phyloP scores from a whole-genome alignment of 768 basidiomycete species.

The Boletellus sp. region DNA sequence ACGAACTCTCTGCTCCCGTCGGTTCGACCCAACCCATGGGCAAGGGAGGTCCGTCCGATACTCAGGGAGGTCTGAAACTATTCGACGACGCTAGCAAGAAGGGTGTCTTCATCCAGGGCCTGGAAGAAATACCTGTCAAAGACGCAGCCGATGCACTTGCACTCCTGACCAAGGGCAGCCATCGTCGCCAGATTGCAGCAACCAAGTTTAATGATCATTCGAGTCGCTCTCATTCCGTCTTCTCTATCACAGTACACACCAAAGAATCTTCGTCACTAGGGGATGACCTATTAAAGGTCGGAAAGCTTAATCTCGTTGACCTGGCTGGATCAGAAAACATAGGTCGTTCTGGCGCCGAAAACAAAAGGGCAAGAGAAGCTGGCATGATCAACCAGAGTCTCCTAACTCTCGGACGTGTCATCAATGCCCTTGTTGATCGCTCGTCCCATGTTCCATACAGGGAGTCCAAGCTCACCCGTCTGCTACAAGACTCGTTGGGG shows the following conservation, averaged over 20 bases:
- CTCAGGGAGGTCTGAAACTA: slow-evolving; percentile 69
- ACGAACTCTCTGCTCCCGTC: slow-evolving; percentile 67
- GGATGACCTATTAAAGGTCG: slow-evolving; percentile 87
- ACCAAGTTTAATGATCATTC: slow-evolving; percentile 99
- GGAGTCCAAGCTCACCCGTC: slow-evolving; percentile 95
- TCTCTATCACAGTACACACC: slow-evolving; percentile 91
- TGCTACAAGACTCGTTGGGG: slow-evolving; percentile 98
- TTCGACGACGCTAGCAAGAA: slow-evolving; percentile 89
- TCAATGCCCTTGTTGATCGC: slow-evolving; percentile 91
- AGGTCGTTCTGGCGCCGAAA: slow-evolving; percentile 91
- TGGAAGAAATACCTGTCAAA: slow-evolving; percentile 86
- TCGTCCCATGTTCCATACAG: slow-evolving; percentile 92
- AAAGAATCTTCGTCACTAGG: slow-evolving; percentile 77
- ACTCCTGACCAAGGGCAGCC: slow-evolving; percentile 84
- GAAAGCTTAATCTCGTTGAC: slow-evolving; percentile 96
- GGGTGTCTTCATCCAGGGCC: slow-evolving; percentile 90
- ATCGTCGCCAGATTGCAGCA: slow-evolving; percentile 87
- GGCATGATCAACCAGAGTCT: slow-evolving; percentile 99
- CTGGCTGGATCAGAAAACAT: slow-evolving; percentile 98
- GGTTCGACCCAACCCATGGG: slow-evolving; percentile 79
- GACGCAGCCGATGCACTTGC: slow-evolving; percentile 79
- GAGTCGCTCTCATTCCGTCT: slow-evolving; percentile 95
- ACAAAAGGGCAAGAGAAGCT: slow-evolving; percentile 91
- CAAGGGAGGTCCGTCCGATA: slow-evolving; percentile 48
- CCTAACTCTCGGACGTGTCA: slow-evolving; percentile 93